phyloP scores from a whole-genome alignment of 1,284 basidiomycete genomes.

The Earliella scabrosa region DNA sequence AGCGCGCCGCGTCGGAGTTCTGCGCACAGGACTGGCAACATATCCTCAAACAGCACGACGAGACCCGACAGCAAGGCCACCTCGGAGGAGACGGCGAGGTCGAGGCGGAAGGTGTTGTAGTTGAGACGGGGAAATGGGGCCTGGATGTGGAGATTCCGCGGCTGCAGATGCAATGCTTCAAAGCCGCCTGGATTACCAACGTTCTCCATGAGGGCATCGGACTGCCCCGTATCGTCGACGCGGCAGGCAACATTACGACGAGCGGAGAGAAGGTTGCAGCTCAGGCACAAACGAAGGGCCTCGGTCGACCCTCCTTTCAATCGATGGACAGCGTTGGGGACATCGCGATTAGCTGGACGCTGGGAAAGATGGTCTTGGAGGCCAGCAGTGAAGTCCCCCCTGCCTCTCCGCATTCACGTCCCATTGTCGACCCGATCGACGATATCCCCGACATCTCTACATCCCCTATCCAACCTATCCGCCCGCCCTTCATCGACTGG shows the following conservation, averaged over 20 bases:
- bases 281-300: constrained; percentile 81
- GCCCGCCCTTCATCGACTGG: constrained; percentile 63
- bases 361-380: constrained; percentile 98
- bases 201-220: constrained; percentile 97
- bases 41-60: constrained; percentile 74
- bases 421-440: constrained; percentile 72
- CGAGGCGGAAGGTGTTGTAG: constrained; percentile 58
- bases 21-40: constrained; percentile 83
- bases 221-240: constrained; percentile 90
- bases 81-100: constrained; percentile 63
- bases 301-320: constrained; percentile 84
- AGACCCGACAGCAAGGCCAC: constrained; percentile 48
- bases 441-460: constrained; percentile 53
- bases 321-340: constrained; percentile 90
- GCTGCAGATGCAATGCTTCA: constrained; percentile 98
- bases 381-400: constrained; percentile 84
- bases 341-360: constrained; percentile 96
- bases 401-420: constrained; percentile 47
- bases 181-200: constrained; percentile 97
- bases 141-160: constrained; percentile 80
- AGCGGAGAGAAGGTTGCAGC: constrained; percentile 69
- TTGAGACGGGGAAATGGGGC: constrained; percentile 71
- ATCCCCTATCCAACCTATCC: constrained; percentile 62
- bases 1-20: constrained; percentile 88
- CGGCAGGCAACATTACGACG: constrained; percentile 72